Evolutionary conservation across 495 filamentous ascomycete genomes (phyloP), one percentile per base, ranked within the genome.

Genomic region (Staphylotrichum tortipilum): DNA sequence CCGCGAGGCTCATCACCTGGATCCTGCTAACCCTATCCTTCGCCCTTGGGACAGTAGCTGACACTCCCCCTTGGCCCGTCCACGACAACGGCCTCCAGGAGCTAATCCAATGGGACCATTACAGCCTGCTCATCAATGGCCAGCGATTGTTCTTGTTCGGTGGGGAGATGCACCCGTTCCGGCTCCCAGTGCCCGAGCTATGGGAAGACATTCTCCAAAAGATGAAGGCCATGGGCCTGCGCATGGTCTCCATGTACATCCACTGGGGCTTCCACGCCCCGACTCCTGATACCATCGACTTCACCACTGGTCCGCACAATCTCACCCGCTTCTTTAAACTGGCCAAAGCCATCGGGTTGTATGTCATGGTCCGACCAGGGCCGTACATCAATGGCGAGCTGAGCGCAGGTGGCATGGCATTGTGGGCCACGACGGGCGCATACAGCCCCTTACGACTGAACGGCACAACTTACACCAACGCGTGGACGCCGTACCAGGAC

Each of bases 191-290:
- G 5, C 75, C 82, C 0, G 73, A 76, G 19, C 70, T 90, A 4
- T 88, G 78, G 74, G 73, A 84, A 34, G 87, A 90, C 57, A 60
- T 90, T 18, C 80, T 92, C 55, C 80, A 89, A 54, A 92, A 92
- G 64, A 76, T 89, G 66, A 88, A 81, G 62, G 83, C 84, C 22
- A 60, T 87, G 0, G 86, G 86, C 3, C 87, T 86, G 67, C 87
- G 84, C 50, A 70, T 73, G 17, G 81, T 88, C 12, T 86, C 82
- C 0, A 85, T 89, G 64, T 89, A 89, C 58, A 66, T 79, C 11
- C 74, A 88, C 55, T 91, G 86, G 86, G 83, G 15, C 64, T 89
- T n/a, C 59, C 39, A 42, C 54, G 73, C 68, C 11, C 68, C 74
- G 1, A 64, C 66, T 10, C 64, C 78, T 38, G 68, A 65, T 17